Evolutionary conservation across 768 basidiomycete species (phyloP).

Genomic region (Boletus rex-veris): DNA sequence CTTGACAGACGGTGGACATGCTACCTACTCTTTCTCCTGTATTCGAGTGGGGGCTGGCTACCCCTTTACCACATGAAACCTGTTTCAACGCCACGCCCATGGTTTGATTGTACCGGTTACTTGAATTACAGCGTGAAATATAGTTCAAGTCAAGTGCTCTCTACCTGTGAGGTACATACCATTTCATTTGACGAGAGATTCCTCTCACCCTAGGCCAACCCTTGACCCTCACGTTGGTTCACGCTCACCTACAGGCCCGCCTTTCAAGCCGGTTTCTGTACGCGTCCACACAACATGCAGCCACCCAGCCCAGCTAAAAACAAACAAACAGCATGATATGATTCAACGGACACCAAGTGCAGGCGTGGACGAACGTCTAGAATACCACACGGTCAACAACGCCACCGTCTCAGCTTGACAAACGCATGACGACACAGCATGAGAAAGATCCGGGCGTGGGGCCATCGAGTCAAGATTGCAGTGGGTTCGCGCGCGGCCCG

Average conservation of each 20-base stretch:
- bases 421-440: not conserved
- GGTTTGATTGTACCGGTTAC: not conserved
- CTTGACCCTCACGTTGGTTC: too few relatives aligned
- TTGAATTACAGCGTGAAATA: slow-evolving; percentile 1
- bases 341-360: not conserved
- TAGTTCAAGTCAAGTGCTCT: not conserved
- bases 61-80: not conserved
- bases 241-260: too few relatives aligned
- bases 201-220: too few relatives aligned
- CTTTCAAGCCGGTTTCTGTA: not conserved
- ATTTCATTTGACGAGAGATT: too few relatives aligned
- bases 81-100: not conserved
- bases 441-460: slow-evolving; percentile 8
- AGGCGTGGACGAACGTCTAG: not conserved
- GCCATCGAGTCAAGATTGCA: too few relatives aligned
- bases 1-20: not conserved
- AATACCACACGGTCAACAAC: not conserved
- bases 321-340: not conserved
- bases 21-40: too few relatives aligned
- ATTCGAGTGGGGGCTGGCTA: not conserved
- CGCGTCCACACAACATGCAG: slow-evolving; percentile 3
- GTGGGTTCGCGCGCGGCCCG: not conserved
- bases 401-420: slow-evolving; percentile 3
- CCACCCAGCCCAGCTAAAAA: not conserved
- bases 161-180: too few relatives aligned